Evolutionary conservation across 1,139 yeast genomes (phyloP), one percentile per base, ranked within the genome.

Genomic region (Taphrina populina): DNA sequence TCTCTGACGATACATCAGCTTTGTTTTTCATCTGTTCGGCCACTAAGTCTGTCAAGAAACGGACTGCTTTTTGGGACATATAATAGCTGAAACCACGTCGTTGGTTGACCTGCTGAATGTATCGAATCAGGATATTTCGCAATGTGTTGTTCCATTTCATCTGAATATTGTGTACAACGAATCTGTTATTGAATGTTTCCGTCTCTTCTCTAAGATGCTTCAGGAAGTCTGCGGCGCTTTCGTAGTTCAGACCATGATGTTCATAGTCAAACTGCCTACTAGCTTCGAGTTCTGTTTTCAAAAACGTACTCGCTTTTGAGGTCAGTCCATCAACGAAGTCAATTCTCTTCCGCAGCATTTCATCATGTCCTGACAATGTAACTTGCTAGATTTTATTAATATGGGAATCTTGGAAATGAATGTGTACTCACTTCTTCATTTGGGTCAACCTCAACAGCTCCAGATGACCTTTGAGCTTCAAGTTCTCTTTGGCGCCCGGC

Each of bases 61-160:
- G 81, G 13, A 87, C 81, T 0, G 95, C 95, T 60, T 78, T 79
- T 58, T 83, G 80, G 13, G 88, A 78, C 75, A 83, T 71, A 60
- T 80, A 82, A 66, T 83, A 85, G 0, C 75, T 72, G 51, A 78
- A 74, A 2, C 83, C 78, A 52, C 75, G 75, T 34, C 84, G 71
- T 40, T 81, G 79, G 20, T 78, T 76, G 7, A 83, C 74, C 52
- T 79, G 74, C 59, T 83, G 84, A 34, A 83, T 67, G 64, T 86
- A 87, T 36, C 79, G 76, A 62, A 78, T 74, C 55, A 88, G 72
- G 32, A 79, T 75, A 62, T 85, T 80, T 53, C 95, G 74, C 10
- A 83, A 74, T 5, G 72, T 67, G 60, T 84, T 83, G 66, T 84
- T 83, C 96, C 96, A 88, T 62, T 81, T 84, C 65, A 88, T 67